A percentile compares a stretch with the other conserved stretches of the same genome.
Evolutionary conservation across 2,329 filamentous ascomycete genomes (phyloP).

Genomic region (Parafenestella ontariensis): DNA sequence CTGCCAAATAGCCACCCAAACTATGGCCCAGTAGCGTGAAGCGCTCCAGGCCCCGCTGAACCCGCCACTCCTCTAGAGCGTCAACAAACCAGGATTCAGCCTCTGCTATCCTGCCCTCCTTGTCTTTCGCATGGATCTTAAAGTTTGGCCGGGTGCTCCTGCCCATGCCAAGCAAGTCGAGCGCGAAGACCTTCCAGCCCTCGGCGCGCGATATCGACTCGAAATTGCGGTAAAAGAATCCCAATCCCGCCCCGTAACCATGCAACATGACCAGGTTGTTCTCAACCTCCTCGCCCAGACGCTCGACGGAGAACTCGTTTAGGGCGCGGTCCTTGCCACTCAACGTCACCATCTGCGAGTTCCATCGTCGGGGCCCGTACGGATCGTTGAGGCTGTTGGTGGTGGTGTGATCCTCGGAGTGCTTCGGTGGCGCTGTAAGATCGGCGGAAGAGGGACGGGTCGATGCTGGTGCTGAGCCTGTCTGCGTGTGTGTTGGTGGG

Average conservation of each 20-base stretch:
- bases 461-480: constrained; percentile 61
- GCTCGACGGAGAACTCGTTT: constrained; percentile 92
- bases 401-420: constrained; percentile 53
- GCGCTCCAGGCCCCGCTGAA: constrained; percentile 84
- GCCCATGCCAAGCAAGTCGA: constrained; percentile 97
- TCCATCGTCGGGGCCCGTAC: constrained; percentile 84
- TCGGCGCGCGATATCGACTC: constrained; percentile 79
- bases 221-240: constrained; percentile 99
- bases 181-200: constrained; percentile 88
- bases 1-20: constrained; percentile 91
- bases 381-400: constrained; percentile 69
- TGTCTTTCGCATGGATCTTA: constrained; percentile 81
- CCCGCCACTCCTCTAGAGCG: constrained; percentile 93
- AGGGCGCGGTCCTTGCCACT: constrained; percentile 85
- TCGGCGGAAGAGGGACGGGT: constrained; percentile 51
- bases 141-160: constrained; percentile 85
- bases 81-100: constrained; percentile 97
- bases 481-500: constrained; percentile 73
- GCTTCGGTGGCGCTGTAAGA: constrained; percentile 44
- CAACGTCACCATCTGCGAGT: constrained; percentile 81
- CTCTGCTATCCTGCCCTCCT: constrained; percentile 80
- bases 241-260: constrained; percentile 93
- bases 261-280: constrained; percentile 95
- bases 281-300: constrained; percentile 77
- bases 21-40: constrained; percentile 95